Conservation (phyloP, 306 rosid genomes). For the Amphicarpaea edgeworthii region DNA sequence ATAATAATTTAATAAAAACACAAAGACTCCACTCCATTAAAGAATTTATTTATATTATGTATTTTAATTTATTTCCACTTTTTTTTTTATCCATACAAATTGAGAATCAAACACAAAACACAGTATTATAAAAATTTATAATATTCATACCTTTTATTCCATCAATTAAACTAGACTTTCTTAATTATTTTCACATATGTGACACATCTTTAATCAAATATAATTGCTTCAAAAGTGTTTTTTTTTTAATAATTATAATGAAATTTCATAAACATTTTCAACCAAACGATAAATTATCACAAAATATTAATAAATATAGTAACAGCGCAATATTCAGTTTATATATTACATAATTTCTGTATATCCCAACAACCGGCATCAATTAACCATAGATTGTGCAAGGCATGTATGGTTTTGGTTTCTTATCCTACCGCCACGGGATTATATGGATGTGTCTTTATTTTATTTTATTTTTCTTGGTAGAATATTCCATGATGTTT, state of each 20-base stretch:
- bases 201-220: too few relatives aligned
- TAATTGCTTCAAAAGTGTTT: too few relatives aligned
- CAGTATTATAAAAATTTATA: too few relatives aligned
- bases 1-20: neutral
- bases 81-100: too few relatives aligned
- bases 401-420: neutral
- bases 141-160: too few relatives aligned
- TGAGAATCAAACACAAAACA: too few relatives aligned
- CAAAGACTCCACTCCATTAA: slow-evolving; percentile 25
- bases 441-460: neutral
- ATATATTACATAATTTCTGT: neutral
- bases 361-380: slow-evolving; percentile 35
- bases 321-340: neutral
- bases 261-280: neutral
- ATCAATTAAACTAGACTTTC: too few relatives aligned
- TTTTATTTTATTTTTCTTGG: neutral
- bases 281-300: neutral
- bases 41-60: neutral
- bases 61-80: too few relatives aligned
- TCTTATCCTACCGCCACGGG: neutral
- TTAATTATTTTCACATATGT: too few relatives aligned
- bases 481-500: neutral
- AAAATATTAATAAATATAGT: neutral
- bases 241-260: too few relatives aligned
- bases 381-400: slow-evolving; percentile 9